Base-by-base conservation (phyloP, 768 basidiomycete genomes). In the Phylloporus sp. region DNA sequence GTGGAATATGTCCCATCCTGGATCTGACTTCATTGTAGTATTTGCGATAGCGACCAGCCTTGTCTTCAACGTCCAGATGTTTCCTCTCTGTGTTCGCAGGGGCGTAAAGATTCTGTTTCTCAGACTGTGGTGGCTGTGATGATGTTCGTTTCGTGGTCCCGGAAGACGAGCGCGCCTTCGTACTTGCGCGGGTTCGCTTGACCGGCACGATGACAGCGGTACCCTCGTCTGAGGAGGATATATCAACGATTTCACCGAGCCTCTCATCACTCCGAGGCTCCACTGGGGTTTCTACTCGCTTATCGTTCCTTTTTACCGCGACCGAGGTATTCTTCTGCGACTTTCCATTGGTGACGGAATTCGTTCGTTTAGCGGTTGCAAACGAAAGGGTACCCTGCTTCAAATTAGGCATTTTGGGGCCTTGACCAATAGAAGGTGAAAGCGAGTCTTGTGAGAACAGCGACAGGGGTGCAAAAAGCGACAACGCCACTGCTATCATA, bases 1-100 rank as follows among this genome's bases (percentile, higher is more conserved):
- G 75, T 39, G 71, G 57, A 27, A 78, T 46, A 44, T 76, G 51
- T 0, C 79, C 83, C 76, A 81, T 84, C 57, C 73, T 77, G 69
- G 46, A 53, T 46, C 56, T 72, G 5, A 76, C 76, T 31, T 70
- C 69, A 21, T 59, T 69, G 59, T 76, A 74, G 17, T 80, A 66
- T 42, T 71, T 70, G n/a, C 64, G 68, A 70, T 80, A 90, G 42
- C 65, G 72, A 31, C 71, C 64, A 44, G 76, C 71, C 44, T 77
- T 79, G 18, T 71, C 71, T 37, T 79, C 63, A 28, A 79, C 61
- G 33, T 75, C 70, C 7, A 74, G 65, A 17, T 24, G 54, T 39
- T 58, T 54, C 33, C 49, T 55, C 45, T 56, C 42, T 37, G 60
- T 56, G 11, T 42, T 48, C 20, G 10, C 49, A 15, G 36, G 31